Percentiles rank a stretch among this genome's conserved stretches.
Evolutionary conservation across 805 yeast genomes (phyloP).

Genomic region (Clavispora carvajalis): DNA sequence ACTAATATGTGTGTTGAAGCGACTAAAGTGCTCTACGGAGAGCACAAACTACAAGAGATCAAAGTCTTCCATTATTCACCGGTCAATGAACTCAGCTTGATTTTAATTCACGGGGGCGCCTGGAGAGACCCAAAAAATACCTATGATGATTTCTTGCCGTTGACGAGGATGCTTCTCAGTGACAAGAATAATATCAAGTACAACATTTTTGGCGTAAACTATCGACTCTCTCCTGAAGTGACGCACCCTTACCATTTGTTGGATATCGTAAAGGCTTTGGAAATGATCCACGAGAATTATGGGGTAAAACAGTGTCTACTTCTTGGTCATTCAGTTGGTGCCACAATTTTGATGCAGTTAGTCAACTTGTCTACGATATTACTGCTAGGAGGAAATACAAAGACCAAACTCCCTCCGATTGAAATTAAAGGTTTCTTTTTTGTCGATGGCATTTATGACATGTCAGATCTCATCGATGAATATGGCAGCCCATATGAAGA

Average conservation of each 20-base stretch:
- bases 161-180: constrained; percentile 17
- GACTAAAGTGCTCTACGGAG: constrained; percentile 21
- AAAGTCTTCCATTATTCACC: constrained; percentile 20
- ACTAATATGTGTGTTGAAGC: background rate
- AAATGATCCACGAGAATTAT: constrained; percentile 18
- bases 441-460: constrained; percentile 69
- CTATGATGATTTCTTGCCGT: constrained; percentile 43
- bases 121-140: constrained; percentile 74
- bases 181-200: background rate
- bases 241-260: constrained; percentile 56
- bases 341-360: constrained; percentile 57
- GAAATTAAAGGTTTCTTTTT: constrained; percentile 22
- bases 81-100: constrained; percentile 23
- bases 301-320: constrained; percentile 19
- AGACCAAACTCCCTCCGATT: background rate
- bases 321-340: constrained; percentile 82
- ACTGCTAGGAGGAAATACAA: background rate
- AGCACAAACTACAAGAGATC: constrained; percentile 26
- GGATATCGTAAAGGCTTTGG: constrained; percentile 49
- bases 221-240: constrained; percentile 59
- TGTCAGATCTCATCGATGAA: constrained; percentile 47
- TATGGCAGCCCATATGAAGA: constrained; percentile 49
- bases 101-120: constrained; percentile 84
- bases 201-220: constrained; percentile 42
- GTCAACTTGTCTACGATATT: constrained; percentile 23